Conservation (phyloP, 306 rosid genomes). For the Rubus idaeus region DNA sequence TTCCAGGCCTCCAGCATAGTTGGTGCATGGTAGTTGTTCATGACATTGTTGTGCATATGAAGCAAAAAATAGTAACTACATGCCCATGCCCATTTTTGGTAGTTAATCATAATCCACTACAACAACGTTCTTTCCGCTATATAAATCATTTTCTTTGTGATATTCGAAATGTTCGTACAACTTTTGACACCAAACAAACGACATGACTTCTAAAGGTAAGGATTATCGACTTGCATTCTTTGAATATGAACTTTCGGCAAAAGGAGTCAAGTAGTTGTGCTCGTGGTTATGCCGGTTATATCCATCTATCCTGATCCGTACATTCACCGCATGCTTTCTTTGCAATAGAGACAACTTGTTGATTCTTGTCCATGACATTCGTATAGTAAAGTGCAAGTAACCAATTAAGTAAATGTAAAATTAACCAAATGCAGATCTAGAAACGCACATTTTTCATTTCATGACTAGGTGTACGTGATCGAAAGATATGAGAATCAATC, state of each 20-base stretch:
- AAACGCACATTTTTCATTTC: no score
- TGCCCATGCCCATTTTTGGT: no score
- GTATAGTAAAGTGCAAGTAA: neutral
- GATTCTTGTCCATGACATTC: neutral
- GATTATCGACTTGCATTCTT: neutral
- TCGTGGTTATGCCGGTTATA: no score
- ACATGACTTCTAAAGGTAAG: neutral
- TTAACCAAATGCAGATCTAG: neutral
- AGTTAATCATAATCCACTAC: no score
- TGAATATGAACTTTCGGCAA: neutral
- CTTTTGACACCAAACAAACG: neutral
- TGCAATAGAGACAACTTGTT: neutral
- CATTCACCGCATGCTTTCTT: neutral
- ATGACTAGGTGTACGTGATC: no score
- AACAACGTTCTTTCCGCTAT: no score
- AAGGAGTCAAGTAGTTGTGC: neutral
- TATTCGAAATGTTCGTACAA: neutral
- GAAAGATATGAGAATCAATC: neutral
- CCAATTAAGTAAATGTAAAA: neutral
- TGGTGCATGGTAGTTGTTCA: neutral
- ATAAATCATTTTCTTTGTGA: no score
- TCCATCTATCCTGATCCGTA: neutral
- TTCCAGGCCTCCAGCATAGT: no score
- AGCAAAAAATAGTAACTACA: no score
- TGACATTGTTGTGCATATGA: neutral